Conservation (phyloP, 108 stramenopile species). For the Fistulifera pelliculosa region DNA sequence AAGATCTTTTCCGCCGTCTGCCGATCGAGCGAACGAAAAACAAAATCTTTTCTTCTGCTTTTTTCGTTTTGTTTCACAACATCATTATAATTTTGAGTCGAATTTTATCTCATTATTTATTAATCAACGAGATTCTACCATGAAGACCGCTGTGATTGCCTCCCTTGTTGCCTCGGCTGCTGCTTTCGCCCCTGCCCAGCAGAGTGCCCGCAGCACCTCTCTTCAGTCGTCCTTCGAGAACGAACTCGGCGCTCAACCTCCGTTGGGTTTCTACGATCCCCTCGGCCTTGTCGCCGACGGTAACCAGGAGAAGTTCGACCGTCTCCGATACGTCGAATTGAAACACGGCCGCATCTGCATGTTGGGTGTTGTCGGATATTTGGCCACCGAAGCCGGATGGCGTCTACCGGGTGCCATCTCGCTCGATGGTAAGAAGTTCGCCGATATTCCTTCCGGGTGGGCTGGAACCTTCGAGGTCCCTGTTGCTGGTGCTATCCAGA, state of each 20-base stretch:
- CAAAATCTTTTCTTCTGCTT: no score
- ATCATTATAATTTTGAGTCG: no score
- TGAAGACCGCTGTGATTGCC: slow-evolving; percentile 56
- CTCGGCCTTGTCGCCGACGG: slow-evolving; percentile 43
- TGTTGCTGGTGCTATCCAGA: slow-evolving; percentile 39
- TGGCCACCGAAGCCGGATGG: slow-evolving; percentile 15
- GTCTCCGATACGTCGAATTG: slow-evolving; percentile 60
- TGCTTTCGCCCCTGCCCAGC: slow-evolving; percentile 50
- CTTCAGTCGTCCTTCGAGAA: slow-evolving; percentile 50
- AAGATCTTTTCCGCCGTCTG: no score
- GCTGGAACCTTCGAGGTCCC: slow-evolving; percentile 35
- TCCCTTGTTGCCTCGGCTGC: slow-evolving; percentile 49
- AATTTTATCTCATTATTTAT: no score
- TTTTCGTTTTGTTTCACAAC: no score
- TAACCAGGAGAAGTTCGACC: slow-evolving; percentile 54
- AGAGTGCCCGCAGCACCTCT: slow-evolving; percentile 24
- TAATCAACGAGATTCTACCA: slow-evolving; percentile 15
- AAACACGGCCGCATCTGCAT: slow-evolving; percentile 51
- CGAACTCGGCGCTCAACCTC: slow-evolving; percentile 74
- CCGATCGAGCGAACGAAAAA: no score
- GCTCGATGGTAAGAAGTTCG: slow-evolving; percentile 31
- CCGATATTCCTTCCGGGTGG: slow-evolving; percentile 43
- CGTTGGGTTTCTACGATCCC: slow-evolving; percentile 50
- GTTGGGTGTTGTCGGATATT: slow-evolving; percentile 33
- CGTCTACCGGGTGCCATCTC: slow-evolving; percentile 57